These are phyloP conservation scores for Aotearoamyces nothofagi DNA, from an alignment of 2,329 filamentous ascomycete species.

Conservation along the genomic window DNA sequence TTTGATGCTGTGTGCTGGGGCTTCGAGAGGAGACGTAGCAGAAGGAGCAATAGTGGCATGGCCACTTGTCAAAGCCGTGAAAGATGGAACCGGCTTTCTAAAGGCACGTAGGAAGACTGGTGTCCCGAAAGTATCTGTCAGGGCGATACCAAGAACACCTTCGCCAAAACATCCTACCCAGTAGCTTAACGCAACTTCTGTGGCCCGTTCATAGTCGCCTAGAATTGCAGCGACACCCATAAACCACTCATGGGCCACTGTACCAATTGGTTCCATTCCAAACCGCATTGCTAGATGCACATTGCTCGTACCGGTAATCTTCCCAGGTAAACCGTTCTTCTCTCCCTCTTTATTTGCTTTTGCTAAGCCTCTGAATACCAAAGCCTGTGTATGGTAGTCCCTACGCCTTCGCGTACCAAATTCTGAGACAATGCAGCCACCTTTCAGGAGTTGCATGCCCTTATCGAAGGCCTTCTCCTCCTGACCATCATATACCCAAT, in stretches of 20 bases:
- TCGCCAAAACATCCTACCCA: slow-evolving; percentile 86
- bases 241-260: slow-evolving; percentile 91
- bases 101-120: slow-evolving; percentile 78
- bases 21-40: slow-evolving; percentile 7
- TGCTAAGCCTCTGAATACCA: slow-evolving; percentile 78
- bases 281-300: slow-evolving; percentile 95
- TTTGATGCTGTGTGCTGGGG: neutral
- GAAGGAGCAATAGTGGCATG: slow-evolving; percentile 24
- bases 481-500: slow-evolving; percentile 82
- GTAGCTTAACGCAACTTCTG: slow-evolving; percentile 68
- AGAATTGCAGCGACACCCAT: slow-evolving; percentile 94
- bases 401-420: slow-evolving; percentile 85
- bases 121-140: slow-evolving; percentile 95
- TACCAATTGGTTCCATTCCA: slow-evolving; percentile 59
- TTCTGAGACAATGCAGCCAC: slow-evolving; percentile 81
- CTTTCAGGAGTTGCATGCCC: slow-evolving; percentile 60
- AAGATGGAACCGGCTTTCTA: slow-evolving; percentile 43
- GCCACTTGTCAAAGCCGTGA: slow-evolving; percentile 25
- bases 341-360: slow-evolving; percentile 59
- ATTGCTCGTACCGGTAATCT: slow-evolving; percentile 81
- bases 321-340: slow-evolving; percentile 50
- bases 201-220: slow-evolving; percentile 70
- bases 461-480: slow-evolving; percentile 75
- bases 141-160: slow-evolving; percentile 67
- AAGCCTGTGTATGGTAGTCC: slow-evolving; percentile 87